phyloP scores from a whole-genome alignment of 371 early-diverging fungal species.

The Vavraia culicis region DNA sequence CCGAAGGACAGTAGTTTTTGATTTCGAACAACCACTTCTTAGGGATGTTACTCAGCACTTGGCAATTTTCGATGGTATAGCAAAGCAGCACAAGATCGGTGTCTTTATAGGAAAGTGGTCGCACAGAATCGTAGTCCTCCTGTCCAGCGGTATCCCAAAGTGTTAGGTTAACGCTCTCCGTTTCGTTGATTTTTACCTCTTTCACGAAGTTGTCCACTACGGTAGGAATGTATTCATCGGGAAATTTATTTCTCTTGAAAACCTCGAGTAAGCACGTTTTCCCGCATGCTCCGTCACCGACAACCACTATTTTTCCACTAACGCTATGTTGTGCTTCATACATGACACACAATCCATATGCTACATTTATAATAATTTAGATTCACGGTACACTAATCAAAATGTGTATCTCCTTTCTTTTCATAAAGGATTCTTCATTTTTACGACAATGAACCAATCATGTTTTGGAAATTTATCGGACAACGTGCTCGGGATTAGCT shows the following conservation, averaged over 20 bases:
- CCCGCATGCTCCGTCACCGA: slow-evolving; percentile 46
- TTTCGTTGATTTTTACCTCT: slow-evolving; percentile 25
- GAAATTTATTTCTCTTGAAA: slow-evolving; percentile 43
- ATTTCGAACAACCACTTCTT: slow-evolving; percentile 44
- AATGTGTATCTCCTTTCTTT: too few species aligned
- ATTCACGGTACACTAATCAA: too few species aligned
- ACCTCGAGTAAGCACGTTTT: slow-evolving; percentile 45
- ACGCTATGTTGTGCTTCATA: slow-evolving; percentile 6
- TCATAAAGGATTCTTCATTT: too few species aligned
- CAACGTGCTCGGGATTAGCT: too few species aligned
- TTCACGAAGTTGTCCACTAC: slow-evolving; percentile 45
- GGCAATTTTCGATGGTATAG: slow-evolving; percentile 44
- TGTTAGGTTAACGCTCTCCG: slow-evolving; percentile 37
- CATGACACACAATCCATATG: too few species aligned
- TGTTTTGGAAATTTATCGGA: too few species aligned
- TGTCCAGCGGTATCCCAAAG: slow-evolving; percentile 47
- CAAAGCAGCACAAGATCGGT: slow-evolving; percentile 43
- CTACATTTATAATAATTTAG: too few species aligned
- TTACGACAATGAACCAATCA: too few species aligned
- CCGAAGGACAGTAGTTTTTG: slow-evolving; percentile 42
- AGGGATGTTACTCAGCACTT: slow-evolving; percentile 39
- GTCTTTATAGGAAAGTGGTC: slow-evolving; percentile 43
- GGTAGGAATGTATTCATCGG: slow-evolving; percentile 44
- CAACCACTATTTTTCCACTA: slow-evolving; percentile 43
- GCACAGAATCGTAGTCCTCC: slow-evolving; percentile 45